A percentile compares a stretch with the other conserved stretches of the same genome.
Evolutionary conservation across 768 basidiomycete genomes (phyloP).

Genomic region (Tricholoma sp.): DNA sequence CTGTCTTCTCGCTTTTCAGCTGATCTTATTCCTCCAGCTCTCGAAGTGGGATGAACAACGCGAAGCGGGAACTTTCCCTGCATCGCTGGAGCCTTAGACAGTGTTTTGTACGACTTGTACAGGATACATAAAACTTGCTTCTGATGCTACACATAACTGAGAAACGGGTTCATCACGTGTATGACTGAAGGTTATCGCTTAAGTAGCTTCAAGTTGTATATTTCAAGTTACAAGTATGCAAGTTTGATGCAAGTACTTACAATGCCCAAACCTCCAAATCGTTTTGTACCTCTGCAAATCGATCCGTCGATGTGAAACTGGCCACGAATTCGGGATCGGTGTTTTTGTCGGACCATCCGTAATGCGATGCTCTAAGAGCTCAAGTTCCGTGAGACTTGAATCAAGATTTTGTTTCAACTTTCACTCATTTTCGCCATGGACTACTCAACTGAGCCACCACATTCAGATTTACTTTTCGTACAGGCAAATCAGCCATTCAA

Average conservation of each 20-base stretch:
- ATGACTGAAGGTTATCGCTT: not conserved
- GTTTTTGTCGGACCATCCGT: too few species aligned
- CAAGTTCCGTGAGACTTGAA: slow-evolving; percentile 11
- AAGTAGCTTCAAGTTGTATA: too few species aligned
- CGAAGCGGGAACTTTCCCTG: slow-evolving; percentile 89
- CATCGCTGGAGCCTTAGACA: slow-evolving; percentile 66
- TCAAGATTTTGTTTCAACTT: slow-evolving; percentile 4
- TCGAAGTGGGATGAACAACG: slow-evolving; percentile 92
- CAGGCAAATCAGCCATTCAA: slow-evolving; percentile 55
- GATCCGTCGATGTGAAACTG: too few species aligned
- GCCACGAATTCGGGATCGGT: too few species aligned
- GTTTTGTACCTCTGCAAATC: too few species aligned
- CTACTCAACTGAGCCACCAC: slow-evolving; percentile 42
- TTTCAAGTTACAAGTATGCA: too few species aligned
- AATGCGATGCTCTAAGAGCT: not conserved
- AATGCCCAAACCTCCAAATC: too few species aligned
- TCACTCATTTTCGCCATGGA: slow-evolving; percentile 33
- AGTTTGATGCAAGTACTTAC: too few species aligned
- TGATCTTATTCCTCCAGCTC: slow-evolving; percentile 43
- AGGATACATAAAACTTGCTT: not conserved
- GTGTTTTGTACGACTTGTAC: not conserved
- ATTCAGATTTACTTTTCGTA: slow-evolving; percentile 41
- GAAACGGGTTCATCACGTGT: not conserved
- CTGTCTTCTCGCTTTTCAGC: slow-evolving; percentile 6
- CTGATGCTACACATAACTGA: not conserved